Base-by-base conservation (phyloP, 2,329 filamentous ascomycete genomes). In the Periconia digitata region DNA sequence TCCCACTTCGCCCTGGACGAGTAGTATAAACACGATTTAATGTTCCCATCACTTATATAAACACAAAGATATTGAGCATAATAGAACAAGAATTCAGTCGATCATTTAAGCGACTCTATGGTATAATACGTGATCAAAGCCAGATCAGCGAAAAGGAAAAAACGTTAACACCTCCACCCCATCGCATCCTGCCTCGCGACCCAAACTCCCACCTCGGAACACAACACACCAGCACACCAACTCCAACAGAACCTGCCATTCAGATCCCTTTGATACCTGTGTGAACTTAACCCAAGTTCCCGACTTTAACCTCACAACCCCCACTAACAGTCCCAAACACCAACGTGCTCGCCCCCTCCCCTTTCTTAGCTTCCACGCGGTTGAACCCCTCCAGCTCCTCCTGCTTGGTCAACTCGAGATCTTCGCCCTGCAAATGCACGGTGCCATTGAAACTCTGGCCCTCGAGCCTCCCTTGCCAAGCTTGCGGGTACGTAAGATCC, bases 381-480 rank as follows among this genome's bases (percentile, higher is more conserved):
- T 69, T 71, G 21, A 60, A 58, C 3, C 61, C 59, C 2, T 60
- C 59, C 16, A 59, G 58, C 22, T 62, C 47, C 7, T 65, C 63
- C 43, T 67, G 51, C 4, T 58, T 53, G 8, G 69, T 41, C 0
- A 72, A 50, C 40, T 72, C 56, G 8, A 76, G 47, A 29, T 69
- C 70, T 21, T 67, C 63, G 2, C 74, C 74, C 17, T 62, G 55
- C n/a, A 76, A 49, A 38, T 64, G 62, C 24, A 76, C 47, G 17
- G 58, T 64, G 1, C 74, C 74, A 44, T 59, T 72, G 35, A 64
- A 46, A n/a, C 63, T 66, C 17, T 60, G 62, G 1, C 67, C 74
- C 17, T 71, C 62, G 1, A 76, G 55, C 23, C 54, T 51, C 6
- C 74, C 74, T 37, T 71, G 67, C 74, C 74, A 76, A 43, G 71